Evolutionary conservation across 805 yeast genomes (phyloP).

Genomic region (Yueomyces sp.): DNA sequence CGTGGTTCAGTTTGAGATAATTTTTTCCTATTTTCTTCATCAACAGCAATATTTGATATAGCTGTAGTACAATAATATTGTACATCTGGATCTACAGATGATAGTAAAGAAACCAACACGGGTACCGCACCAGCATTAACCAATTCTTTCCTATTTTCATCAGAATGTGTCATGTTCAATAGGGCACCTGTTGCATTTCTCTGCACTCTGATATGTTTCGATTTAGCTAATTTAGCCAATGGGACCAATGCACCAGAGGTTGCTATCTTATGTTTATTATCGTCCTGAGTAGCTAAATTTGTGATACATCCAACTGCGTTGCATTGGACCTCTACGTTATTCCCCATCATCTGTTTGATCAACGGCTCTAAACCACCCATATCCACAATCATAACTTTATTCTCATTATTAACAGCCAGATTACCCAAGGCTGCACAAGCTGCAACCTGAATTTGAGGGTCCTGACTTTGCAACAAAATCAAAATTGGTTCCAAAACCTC

Average conservation of each 20-base stretch:
- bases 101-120: slow-evolving; percentile 73
- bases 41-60: slow-evolving; percentile 92
- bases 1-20: slow-evolving; percentile 87
- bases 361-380: slow-evolving; percentile 97
- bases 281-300: slow-evolving; percentile 94
- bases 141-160: slow-evolving; percentile 88
- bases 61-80: slow-evolving; percentile 99
- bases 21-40: slow-evolving; percentile 77
- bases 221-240: slow-evolving; percentile 83
- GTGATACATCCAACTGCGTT: slow-evolving; percentile 99
- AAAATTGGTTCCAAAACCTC: slow-evolving; percentile 91
- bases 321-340: slow-evolving; percentile 96
- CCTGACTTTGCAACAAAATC: slow-evolving; percentile 71
- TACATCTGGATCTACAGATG: slow-evolving; percentile 87
- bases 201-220: slow-evolving; percentile 90
- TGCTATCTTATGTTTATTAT: slow-evolving; percentile 90
- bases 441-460: slow-evolving; percentile 93
- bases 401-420: slow-evolving; percentile 90
- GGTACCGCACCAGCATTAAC: slow-evolving; percentile 99
- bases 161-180: slow-evolving; percentile 94
- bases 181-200: slow-evolving; percentile 98
- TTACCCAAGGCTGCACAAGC: slow-evolving; percentile 99
- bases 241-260: slow-evolving; percentile 93
- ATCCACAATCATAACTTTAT: slow-evolving; percentile 84
- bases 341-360: slow-evolving; percentile 93